Evolutionary conservation across 2,329 filamentous ascomycete genomes (phyloP).

Genomic region (Fonsecaea pedrosoi): DNA sequence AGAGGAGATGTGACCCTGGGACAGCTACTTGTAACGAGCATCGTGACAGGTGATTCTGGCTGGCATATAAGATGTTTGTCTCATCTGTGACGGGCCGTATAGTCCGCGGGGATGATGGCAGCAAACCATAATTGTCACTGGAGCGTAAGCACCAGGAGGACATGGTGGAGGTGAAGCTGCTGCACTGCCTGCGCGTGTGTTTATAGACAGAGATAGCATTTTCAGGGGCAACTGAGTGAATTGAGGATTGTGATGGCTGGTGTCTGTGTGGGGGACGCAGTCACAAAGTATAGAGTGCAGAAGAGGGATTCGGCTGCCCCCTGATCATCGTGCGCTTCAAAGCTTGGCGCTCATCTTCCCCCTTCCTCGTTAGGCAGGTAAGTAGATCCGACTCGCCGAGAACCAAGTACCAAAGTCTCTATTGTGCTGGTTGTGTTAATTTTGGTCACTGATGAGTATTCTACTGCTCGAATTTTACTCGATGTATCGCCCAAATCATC

Average conservation of each 20-base stretch:
- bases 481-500: no score
- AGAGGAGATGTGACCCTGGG: background rate
- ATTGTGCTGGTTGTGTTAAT: no score
- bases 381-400: no score
- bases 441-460: no score
- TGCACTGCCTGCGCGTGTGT: background rate
- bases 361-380: background rate
- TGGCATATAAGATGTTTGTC: slow-evolving; percentile 12
- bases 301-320: no score
- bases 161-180: background rate
- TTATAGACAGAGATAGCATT: slow-evolving; percentile 1
- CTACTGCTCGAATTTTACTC: no score
- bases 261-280: no score
- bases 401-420: no score
- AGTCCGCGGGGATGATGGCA: background rate
- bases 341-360: background rate
- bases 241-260: background rate
- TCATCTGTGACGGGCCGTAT: background rate
- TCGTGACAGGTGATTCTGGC: background rate
- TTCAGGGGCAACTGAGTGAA: background rate
- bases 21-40: background rate
- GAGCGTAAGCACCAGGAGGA: background rate
- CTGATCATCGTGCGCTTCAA: no score
- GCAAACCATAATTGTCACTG: slow-evolving; percentile 14
- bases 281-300: no score